phyloP scores from a whole-genome alignment of 2,329 filamentous ascomycete genomes.

The Rutstroemia sp. region DNA sequence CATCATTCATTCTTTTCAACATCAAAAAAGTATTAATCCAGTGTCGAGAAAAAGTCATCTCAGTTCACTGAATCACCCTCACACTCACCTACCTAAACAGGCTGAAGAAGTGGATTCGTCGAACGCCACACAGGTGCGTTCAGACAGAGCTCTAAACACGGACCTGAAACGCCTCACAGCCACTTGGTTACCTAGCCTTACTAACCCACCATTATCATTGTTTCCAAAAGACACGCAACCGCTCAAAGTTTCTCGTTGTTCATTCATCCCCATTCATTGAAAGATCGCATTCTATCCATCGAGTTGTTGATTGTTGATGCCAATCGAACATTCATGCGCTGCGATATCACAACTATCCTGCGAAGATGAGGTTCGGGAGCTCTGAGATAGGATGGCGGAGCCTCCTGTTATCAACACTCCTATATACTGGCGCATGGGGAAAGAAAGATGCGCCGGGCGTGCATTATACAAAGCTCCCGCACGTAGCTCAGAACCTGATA shows the following conservation, averaged over 20 bases:
- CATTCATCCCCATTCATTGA: not conserved
- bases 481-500: conserved; percentile 61
- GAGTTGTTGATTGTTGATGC: conserved; percentile 18
- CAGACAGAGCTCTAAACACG: no score
- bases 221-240: conserved; percentile 11
- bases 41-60: no score
- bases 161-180: conserved; percentile 5
- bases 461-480: conserved; percentile 55
- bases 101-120: no score
- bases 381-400: conserved; percentile 24
- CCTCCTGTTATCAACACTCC: conserved; percentile 24
- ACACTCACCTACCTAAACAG: no score
- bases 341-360: conserved; percentile 14
- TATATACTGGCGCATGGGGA: conserved; percentile 20
- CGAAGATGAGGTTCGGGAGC: conserved; percentile 29
- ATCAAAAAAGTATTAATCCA: no score
- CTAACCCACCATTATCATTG: not conserved
- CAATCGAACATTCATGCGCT: conserved; percentile 27
- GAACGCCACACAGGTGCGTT: no score
- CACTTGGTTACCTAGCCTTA: not conserved
- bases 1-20: no score
- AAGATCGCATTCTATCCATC: not conserved
- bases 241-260: not conserved
- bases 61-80: no score
- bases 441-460: conserved; percentile 51